A percentile compares a stretch with the other conserved stretches of the same genome.
These are phyloP conservation scores for Entomortierella chlamydospora DNA, from an alignment of 192 early-diverging fungal species.

Conservation along the genomic window DNA sequence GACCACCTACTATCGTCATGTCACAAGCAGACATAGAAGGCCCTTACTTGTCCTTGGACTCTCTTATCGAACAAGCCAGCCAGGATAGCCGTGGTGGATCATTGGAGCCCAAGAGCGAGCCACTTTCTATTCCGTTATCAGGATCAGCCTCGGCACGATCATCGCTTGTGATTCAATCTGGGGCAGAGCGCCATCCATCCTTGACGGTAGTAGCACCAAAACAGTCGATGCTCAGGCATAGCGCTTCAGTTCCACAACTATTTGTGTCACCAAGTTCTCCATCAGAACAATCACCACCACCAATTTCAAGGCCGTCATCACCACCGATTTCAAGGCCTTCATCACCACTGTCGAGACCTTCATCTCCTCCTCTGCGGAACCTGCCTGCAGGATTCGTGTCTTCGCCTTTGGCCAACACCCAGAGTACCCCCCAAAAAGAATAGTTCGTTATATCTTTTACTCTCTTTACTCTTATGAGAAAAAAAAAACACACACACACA, in stretches of 20 bases:
- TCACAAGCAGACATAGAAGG: neutral
- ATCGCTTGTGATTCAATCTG: conserved; percentile 10
- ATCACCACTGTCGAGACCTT: too few species aligned
- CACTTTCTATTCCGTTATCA: neutral
- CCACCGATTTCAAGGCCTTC: neutral
- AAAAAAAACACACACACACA: too few species aligned
- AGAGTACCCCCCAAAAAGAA: too few species aligned
- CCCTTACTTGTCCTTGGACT: neutral
- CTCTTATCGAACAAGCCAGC: neutral
- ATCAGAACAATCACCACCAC: neutral
- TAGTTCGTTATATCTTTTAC: too few species aligned
- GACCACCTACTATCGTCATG: neutral
- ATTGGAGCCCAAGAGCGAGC: neutral
- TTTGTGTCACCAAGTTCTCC: neutral
- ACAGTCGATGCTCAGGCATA: conserved; percentile 28
- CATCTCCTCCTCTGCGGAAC: conserved; percentile 5
- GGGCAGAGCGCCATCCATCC: conserved; percentile 15
- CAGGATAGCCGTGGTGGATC: neutral
- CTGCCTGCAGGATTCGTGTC: conserved; percentile 28
- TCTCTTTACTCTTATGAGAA: too few species aligned
- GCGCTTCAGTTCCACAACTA: conserved; percentile 29
- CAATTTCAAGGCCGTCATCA: neutral
- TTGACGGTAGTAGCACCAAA: conserved; percentile 17
- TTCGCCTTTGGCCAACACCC: conserved; percentile 2
- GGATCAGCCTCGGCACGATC: neutral